Conservation (phyloP, 495 filamentous ascomycete species). For the Penicillium atrosanguineum region DNA sequence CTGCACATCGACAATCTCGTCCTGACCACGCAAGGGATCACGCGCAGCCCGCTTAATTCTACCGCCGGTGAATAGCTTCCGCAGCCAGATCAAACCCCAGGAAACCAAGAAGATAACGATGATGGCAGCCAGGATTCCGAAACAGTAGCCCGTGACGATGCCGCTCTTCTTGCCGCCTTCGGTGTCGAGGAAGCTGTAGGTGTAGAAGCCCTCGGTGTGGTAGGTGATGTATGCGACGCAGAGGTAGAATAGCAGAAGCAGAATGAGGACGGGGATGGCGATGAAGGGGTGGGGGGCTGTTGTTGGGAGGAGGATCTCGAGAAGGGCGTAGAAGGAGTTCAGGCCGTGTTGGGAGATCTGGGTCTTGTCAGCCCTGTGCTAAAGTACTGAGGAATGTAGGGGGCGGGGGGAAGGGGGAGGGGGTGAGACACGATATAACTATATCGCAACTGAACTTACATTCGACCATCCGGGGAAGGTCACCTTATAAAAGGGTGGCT, state of each 20-base stretch:
- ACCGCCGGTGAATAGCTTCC: constrained; percentile 39
- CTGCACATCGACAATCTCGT: not conserved
- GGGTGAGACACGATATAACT: constrained; percentile 1
- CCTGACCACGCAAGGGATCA: constrained; percentile 14
- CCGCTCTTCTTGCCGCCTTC: constrained; percentile 42
- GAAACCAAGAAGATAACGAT: constrained; percentile 61
- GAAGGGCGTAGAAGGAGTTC: constrained; percentile 66
- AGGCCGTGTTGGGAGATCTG: constrained; percentile 70
- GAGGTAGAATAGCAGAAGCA: constrained; percentile 66
- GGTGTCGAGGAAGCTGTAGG: constrained; percentile 71
- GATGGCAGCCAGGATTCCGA: constrained; percentile 60
- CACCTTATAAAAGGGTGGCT: constrained; percentile 48
- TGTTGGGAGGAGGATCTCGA: constrained; percentile 69
- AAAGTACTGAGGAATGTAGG: constrained; percentile 6
- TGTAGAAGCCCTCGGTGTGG: constrained; percentile 67
- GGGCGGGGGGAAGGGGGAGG: not conserved
- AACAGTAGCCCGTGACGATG: constrained; percentile 46
- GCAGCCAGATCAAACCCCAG: constrained; percentile 52
- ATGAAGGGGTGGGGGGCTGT: constrained; percentile 50
- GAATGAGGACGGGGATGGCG: constrained; percentile 33
- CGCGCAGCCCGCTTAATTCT: constrained; percentile 25
- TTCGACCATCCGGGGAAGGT: constrained; percentile 64
- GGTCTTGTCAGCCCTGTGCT: not conserved
- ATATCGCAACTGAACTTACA: constrained; percentile 29
- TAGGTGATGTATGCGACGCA: constrained; percentile 71